Base-by-base conservation (phyloP, 805 yeast species). In the Hanseniaspora taiwanica region DNA sequence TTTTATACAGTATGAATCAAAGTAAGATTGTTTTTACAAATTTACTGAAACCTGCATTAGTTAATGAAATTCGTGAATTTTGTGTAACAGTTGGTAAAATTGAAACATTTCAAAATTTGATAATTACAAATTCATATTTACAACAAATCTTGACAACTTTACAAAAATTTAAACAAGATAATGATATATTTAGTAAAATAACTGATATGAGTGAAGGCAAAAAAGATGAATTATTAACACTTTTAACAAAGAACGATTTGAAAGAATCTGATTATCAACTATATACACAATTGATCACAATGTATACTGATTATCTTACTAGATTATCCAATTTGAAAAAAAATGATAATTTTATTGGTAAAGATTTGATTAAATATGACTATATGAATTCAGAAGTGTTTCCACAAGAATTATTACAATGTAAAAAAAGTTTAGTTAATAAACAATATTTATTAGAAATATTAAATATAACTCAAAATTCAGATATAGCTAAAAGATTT, bases 261-360 rank as follows among this genome's bases (percentile, higher is more conserved):
- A 29, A 13, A 29, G 33, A 29, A 29, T n/a, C 18, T 29, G 33
- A 29, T 29, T n/a, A n/a, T 3, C 55, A 56, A 38, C 41, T 58
- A 27, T 54, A 51, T 44, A 42, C 39, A 13, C 61, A 61, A 5
- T 44, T 58, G 43, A 51, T 51, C 21, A 42, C 51, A 18, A 54
- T 58, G 61, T 58, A 58, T 35, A 41, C 42, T 13, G 59, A 57
- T 42, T 58, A 56, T 40, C 42, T 57, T 33, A 37, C 45, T 18
- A 55, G 53, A 39, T 43, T 57, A 38, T 39, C 38, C 8, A 40
- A 47, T 18, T 44, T 56, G 23, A 48, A 46, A 38, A 37, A 37
- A 38, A 44, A 45, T 31, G 45, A 46, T n/a, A 29, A 29, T n/a
- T 7, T 29, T 29, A 8, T n/a, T 16, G 14, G 14, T 16, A 29